phyloP scores from a whole-genome alignment of 2,329 filamentous ascomycete species.

The Cryphonectria radicalis region DNA sequence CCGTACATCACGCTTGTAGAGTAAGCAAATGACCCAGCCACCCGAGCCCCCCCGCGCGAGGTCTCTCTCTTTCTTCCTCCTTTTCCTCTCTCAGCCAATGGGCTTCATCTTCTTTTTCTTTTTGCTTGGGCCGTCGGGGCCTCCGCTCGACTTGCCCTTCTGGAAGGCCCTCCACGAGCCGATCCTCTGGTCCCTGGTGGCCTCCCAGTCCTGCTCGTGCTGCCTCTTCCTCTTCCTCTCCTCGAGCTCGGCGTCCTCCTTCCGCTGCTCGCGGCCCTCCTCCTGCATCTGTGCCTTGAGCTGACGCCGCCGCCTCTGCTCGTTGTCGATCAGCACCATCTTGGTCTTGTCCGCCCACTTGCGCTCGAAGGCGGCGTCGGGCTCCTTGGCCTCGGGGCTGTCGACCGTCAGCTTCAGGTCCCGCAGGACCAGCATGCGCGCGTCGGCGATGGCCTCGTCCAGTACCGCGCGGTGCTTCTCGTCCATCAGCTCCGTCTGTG shows the following conservation, averaged over 20 bases:
- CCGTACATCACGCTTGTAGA: not conserved
- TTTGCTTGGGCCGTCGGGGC: slow-evolving; percentile 47
- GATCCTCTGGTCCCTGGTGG: slow-evolving; percentile 87
- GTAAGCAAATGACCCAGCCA: slow-evolving; percentile 18
- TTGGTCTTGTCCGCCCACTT: slow-evolving; percentile 91
- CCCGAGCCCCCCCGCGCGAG: not conserved
- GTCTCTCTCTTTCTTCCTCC: not conserved
- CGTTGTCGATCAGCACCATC: slow-evolving; percentile 89
- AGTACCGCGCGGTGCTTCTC: slow-evolving; percentile 87
- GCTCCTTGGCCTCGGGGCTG: slow-evolving; percentile 82
- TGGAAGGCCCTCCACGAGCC: slow-evolving; percentile 93
- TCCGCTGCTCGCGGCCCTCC: slow-evolving; percentile 86
- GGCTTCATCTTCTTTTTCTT: slow-evolving; percentile 75
- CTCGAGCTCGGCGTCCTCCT: slow-evolving; percentile 83
- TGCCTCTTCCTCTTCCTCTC: slow-evolving; percentile 84
- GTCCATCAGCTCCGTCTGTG: slow-evolving; percentile 87
- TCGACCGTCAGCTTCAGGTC: slow-evolving; percentile 93
- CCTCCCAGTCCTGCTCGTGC: slow-evolving; percentile 94
- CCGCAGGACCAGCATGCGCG: slow-evolving; percentile 90
- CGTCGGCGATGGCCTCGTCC: slow-evolving; percentile 95
- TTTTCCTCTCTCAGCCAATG: slow-evolving; percentile 51
- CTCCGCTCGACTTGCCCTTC: slow-evolving; percentile 65
- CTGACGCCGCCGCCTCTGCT: slow-evolving; percentile 81
- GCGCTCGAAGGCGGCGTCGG: slow-evolving; percentile 68
- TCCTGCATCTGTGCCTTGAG: slow-evolving; percentile 95